These are phyloP conservation scores for Sclerotinia glacialis DNA, from an alignment of 2,329 filamentous ascomycete species.

Conservation along the genomic window DNA sequence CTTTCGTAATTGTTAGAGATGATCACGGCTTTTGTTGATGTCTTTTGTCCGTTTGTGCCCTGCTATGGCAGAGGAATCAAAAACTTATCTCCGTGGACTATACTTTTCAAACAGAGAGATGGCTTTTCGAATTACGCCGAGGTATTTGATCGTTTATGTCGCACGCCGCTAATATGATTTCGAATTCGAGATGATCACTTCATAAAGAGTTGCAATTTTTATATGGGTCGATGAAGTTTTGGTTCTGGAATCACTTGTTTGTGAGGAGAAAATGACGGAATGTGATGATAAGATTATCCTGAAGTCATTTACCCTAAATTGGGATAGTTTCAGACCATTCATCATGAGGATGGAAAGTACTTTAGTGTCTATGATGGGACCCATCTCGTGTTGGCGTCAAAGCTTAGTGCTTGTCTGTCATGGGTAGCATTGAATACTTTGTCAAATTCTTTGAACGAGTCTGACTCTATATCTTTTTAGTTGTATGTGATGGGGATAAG, in stretches of 20 bases:
- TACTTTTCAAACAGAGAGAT: slow-evolving; percentile 78
- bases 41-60: slow-evolving; percentile 86
- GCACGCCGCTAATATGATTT: slow-evolving; percentile 9
- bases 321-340: neutral
- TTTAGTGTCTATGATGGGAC: slow-evolving; percentile 54
- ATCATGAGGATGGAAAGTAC: slow-evolving; percentile 25
- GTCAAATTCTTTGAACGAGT: slow-evolving; percentile 23
- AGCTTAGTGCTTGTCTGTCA: slow-evolving; percentile 79
- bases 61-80: slow-evolving; percentile 78
- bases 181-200: neutral
- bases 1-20: slow-evolving; percentile 47
- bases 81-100: slow-evolving; percentile 89
- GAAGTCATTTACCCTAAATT: neutral
- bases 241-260: neutral
- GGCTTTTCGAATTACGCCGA: slow-evolving; percentile 37
- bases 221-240: slow-evolving; percentile 24
- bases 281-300: slow-evolving; percentile 30
- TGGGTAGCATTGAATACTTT: slow-evolving; percentile 31
- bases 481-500: slow-evolving; percentile 24
- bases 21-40: slow-evolving; percentile 91
- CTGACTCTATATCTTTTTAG: slow-evolving; percentile 23
- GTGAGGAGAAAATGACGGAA: slow-evolving; percentile 31
- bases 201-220: slow-evolving; percentile 8
- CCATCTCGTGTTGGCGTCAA: slow-evolving; percentile 93
- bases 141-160: slow-evolving; percentile 29